Conservation (phyloP, 78 protist species). For the Chrysochromulina tobinii region DNA sequence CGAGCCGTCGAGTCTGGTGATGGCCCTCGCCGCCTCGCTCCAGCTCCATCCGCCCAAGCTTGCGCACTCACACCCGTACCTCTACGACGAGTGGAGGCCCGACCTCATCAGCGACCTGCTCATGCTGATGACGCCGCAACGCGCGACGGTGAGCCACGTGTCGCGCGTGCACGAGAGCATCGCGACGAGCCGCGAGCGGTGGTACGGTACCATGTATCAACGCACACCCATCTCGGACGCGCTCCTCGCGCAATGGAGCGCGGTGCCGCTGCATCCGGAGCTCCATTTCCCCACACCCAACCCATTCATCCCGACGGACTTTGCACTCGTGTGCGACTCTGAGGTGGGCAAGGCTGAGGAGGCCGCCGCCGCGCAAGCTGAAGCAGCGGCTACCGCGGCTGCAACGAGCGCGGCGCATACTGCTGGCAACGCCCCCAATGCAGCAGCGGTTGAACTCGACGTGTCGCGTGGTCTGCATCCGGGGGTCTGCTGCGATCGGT, state of each 20-base stretch:
- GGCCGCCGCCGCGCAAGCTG: neutral
- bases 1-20: neutral
- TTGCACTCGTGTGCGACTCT: neutral
- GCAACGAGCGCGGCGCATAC: neutral
- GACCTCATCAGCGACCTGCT: neutral
- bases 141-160: no score
- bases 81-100: neutral
- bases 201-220: neutral
- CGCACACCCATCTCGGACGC: no score
- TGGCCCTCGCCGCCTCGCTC: neutral
- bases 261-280: neutral
- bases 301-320: slow-evolving; percentile 47
- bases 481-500: no score
- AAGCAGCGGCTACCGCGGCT: neutral
- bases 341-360: neutral
- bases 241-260: neutral
- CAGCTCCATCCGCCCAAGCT: neutral
- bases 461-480: no score
- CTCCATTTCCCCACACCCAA: slow-evolving; percentile 28
- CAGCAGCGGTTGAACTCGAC: no score
- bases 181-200: neutral
- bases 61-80: neutral
- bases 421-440: no score
- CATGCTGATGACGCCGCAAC: neutral
- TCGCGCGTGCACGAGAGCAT: neutral